Base-by-base conservation (phyloP, 1,284 basidiomycete genomes). In the Microbotryum violaceum region DNA sequence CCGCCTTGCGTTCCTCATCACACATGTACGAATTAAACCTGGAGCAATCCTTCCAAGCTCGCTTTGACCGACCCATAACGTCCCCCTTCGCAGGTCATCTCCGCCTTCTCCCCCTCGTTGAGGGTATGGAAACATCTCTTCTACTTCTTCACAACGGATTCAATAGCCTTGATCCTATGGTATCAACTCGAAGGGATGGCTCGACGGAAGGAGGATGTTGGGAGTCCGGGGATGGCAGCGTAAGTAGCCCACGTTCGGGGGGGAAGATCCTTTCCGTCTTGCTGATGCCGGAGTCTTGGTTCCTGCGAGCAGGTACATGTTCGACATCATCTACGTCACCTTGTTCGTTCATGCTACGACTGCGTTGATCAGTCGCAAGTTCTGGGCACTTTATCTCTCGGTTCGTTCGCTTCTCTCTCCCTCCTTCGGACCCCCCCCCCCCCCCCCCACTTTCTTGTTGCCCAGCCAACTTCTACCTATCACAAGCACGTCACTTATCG, bases 321-420 rank as follows among this genome's bases (percentile, higher is more conserved):
- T 76, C 31, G 75, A 77, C 60, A 56, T 76, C 9, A 64, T 77
- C 60, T 77, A 76, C 58, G 69, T 77, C 10, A 76, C 75, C 0
- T 77, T 75, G 75, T 72, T 73, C 57, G 71, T 74, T 2, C 75
- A 76, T 54, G 57, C 75, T 47, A 57, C 66, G 25, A 71, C 74
- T 10, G 69, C 74, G 31, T 57, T 76, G 27, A 57, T 75, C 52
- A 63, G 51, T 7, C 57, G 64, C 53, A 71, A 74, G 49, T 69
- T 71, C 46, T 75, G 74, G 74, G 72, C 67, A 18, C 56, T 74
- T 7, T 74, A 73, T 62, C 67, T 74, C 47, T 56, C 70, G 49
- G 74, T 75, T 62, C 63, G 73, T 71, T 20, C 6, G 8, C 7
- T 23, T 16, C 16, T 23, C 31, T 27, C 49, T 18, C 45, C 37